Conservation (phyloP, 345 rosid genomes). For the Combretum micranthum region DNA sequence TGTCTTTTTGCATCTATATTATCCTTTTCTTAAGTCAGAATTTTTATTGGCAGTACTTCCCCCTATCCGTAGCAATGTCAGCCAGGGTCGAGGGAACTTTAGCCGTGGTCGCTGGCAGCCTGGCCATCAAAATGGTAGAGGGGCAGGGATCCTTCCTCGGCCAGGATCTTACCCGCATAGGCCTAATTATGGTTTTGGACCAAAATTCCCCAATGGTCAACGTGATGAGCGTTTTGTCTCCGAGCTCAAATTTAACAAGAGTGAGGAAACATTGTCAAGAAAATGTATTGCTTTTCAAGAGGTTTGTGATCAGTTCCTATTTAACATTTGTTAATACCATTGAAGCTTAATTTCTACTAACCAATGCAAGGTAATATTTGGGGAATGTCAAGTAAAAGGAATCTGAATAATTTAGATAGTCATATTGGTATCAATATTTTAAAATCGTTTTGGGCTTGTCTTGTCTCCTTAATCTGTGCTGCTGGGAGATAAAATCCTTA, state of each 20-base stretch:
- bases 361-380: no score
- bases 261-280: conserved; percentile 84
- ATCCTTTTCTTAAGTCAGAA: not conserved
- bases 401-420: no score
- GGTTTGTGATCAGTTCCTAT: conserved; percentile 25
- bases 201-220: conserved; percentile 59
- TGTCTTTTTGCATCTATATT: not conserved
- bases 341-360: not conserved
- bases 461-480: no score
- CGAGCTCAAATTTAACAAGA: conserved; percentile 74
- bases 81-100: conserved; percentile 56
- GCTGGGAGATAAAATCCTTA: no score
- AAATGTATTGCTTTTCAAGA: conserved; percentile 76
- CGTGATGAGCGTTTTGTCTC: conserved; percentile 92
- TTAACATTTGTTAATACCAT: not conserved
- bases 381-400: no score
- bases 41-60: conserved; percentile 57
- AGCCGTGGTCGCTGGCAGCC: conserved; percentile 84
- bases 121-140: conserved; percentile 48
- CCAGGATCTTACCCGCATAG: conserved; percentile 77
- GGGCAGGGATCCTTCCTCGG: conserved; percentile 85
- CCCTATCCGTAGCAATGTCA: conserved; percentile 38
- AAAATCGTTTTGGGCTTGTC: no score
- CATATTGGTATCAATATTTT: no score
- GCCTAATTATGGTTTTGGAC: conserved; percentile 64